Percentiles rank a stretch among this genome's conserved stretches.
Conservation (phyloP, 306 rosid genomes). For the Delonix regia region DNA sequence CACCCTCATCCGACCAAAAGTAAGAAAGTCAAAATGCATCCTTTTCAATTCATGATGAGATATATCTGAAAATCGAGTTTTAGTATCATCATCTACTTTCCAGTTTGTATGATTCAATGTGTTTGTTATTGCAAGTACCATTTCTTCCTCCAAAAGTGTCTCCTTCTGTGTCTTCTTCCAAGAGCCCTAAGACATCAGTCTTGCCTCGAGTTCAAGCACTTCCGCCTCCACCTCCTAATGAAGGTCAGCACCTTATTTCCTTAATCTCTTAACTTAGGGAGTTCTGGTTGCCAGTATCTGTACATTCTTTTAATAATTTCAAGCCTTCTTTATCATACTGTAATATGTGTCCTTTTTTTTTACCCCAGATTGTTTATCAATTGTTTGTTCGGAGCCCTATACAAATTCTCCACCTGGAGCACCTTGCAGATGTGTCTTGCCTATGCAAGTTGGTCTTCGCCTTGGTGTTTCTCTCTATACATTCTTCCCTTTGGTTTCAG, state of each 20-base stretch:
- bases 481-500: constrained; percentile 94
- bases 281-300: constrained; percentile 8
- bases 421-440: constrained; percentile 85
- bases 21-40: constrained; percentile 47
- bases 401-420: constrained; percentile 91
- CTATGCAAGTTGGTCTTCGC: constrained; percentile 89
- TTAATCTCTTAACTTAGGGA: constrained; percentile 2
- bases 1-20: constrained; percentile 56
- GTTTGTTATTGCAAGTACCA: constrained; percentile 47
- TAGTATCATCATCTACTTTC: constrained; percentile 28
- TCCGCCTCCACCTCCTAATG: constrained; percentile 98
- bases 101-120: constrained; percentile 36
- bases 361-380: constrained; percentile 67
- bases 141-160: constrained; percentile 52
- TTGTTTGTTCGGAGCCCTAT: constrained; percentile 70
- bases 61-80: neutral
- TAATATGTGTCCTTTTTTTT: constrained; percentile 27
- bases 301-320: constrained; percentile 9
- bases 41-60: neutral
- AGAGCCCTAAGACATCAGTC: constrained; percentile 57
- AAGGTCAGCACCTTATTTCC: constrained; percentile 54
- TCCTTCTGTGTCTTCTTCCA: constrained; percentile 46
- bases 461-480: constrained; percentile 79
- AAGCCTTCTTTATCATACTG: constrained; percentile 30
- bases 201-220: constrained; percentile 59